These are phyloP conservation scores for Trichoderma endophyticum DNA, from an alignment of 2,329 filamentous ascomycete species.

Conservation along the genomic window DNA sequence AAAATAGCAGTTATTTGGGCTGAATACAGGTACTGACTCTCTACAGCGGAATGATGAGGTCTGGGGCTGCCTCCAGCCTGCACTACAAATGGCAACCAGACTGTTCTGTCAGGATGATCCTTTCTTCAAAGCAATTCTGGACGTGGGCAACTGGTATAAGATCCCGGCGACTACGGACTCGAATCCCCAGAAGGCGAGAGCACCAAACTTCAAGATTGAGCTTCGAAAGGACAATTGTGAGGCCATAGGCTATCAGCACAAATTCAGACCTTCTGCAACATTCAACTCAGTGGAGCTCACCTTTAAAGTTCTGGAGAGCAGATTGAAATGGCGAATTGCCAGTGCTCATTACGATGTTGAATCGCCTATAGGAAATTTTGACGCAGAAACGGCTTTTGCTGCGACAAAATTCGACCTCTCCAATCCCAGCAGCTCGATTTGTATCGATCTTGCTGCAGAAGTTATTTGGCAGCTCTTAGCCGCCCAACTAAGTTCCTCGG, in stretches of 20 bases:
- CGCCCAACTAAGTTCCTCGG: conserved; percentile 24
- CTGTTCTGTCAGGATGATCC: conserved; percentile 24
- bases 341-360: background rate
- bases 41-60: conserved; percentile 26
- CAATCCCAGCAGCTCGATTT: background rate
- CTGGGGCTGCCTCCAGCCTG: conserved; percentile 30
- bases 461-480: conserved; percentile 28
- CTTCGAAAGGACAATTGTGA: background rate
- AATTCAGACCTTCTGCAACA: background rate
- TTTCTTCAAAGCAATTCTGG: conserved; percentile 24
- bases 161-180: conserved; percentile 19
- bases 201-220: background rate
- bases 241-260: background rate
- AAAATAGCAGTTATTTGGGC: too few relatives aligned
- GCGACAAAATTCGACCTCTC: background rate
- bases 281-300: background rate
- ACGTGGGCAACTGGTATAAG: conserved; percentile 27
- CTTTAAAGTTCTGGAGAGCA: background rate
- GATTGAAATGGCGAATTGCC: background rate
- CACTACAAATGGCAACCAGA: conserved; percentile 28
- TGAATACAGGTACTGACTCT: background rate
- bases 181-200: background rate
- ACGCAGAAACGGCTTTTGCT: background rate
- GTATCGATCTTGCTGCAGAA: conserved; percentile 22
- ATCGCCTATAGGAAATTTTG: background rate